A percentile compares a stretch with the other conserved stretches of the same genome.
These are phyloP conservation scores for Panicum miliaceum DNA, from an alignment of 176 grass and related monocot genomes.

Conservation along the genomic window DNA sequence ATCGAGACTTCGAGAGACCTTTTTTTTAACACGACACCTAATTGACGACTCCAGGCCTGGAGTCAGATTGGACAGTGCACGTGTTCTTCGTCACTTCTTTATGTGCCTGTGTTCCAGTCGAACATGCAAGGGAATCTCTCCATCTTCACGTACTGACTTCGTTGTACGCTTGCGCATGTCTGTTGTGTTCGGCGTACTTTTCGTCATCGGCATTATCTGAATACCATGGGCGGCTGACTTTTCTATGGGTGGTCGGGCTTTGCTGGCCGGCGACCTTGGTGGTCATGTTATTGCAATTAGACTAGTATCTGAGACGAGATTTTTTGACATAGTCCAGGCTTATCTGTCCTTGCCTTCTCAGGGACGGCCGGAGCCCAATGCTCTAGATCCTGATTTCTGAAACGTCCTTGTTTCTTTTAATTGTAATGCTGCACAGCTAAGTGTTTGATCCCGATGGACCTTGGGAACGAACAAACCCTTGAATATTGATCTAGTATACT, in stretches of 20 bases:
- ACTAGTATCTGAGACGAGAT: not conserved
- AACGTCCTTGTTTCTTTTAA: not conserved
- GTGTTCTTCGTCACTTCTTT: slow-evolving; percentile 9
- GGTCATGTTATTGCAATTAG: not conserved
- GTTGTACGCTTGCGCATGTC: not conserved
- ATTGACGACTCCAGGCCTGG: not conserved
- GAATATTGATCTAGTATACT: not conserved
- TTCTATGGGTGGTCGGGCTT: not conserved
- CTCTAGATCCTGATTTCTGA: not conserved
- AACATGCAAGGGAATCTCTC: not conserved
- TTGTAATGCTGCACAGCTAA: not conserved
- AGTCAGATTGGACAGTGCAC: not conserved
- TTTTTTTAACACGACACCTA: not conserved
- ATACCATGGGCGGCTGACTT: not conserved
- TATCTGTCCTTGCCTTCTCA: not conserved
- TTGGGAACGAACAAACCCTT: not conserved
- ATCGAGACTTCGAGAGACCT: not conserved
- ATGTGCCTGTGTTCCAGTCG: not conserved
- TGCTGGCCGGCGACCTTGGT: not conserved
- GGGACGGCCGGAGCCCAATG: not conserved
- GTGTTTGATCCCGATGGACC: not conserved
- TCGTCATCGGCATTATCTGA: not conserved
- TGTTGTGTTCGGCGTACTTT: not conserved
- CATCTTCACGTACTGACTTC: not conserved
- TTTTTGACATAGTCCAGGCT: not conserved